Base-by-base conservation (phyloP, 768 basidiomycete genomes). In the Erythrobasidium yunnanense region DNA sequence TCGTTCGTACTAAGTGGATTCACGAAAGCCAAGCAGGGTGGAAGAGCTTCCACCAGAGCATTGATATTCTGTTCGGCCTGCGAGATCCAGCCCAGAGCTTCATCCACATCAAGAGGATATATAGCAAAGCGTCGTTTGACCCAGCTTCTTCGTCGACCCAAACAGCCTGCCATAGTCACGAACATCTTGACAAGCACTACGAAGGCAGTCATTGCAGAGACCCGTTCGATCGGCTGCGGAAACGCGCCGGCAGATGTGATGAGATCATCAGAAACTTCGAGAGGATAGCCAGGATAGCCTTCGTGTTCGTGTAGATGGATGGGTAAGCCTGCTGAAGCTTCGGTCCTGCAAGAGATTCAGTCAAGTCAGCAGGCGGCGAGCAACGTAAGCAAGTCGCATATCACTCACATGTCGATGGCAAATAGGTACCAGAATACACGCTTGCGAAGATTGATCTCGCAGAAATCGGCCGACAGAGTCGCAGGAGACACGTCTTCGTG, bases 141-240 rank as follows among this genome's bases (percentile, higher is more conserved):
- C 18, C 32, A 32, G 30, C n/a, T 20, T 20, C 55, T 33, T 29
- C 32, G n/a, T 6, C 55, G 27, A 17, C 5, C 38, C 6, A 57
- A 23, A 5, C 17, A 18, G 6, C 38, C 32, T 3, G 32, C 55
- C 4, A 42, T 57, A 11, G 45, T 38, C 4, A 29, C 22, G 33
- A 47, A 46, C n/a, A 62, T 38, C 45, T 62, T 62, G 45, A 62
- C 46, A 22, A 22, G 27, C 13, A 25, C 58, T 4, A 62, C 46
- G 23, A 62, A 62, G 23, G 20, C 58, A n/a, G 38, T 46, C 58
- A 62, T 62, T 15, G 42, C 27, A 4, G 58, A 62, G 18, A 62
- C 23, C 17, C 35, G 38, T 5, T 49, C 45, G 4, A 34, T 20
- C 27, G 58, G 58, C 45, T 62, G 58, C 22, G 58, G 42, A 30